These are phyloP conservation scores for Castanospermum australe DNA, from an alignment of 306 rosid species.

Conservation along the genomic window DNA sequence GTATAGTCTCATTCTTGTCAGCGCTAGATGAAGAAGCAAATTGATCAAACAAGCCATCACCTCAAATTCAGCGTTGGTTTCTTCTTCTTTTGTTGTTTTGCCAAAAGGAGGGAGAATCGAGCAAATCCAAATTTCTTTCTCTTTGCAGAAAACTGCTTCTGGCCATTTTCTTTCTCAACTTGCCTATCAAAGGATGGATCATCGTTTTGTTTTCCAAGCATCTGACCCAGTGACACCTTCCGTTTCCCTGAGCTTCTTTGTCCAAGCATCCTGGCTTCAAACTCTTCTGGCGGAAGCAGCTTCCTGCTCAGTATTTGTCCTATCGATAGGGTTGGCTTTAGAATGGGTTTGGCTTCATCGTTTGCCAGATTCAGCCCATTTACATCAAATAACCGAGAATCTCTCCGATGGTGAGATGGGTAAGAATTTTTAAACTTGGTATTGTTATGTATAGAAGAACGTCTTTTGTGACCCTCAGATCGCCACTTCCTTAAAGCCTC, in stretches of 20 bases:
- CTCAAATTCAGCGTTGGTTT: constrained; percentile 65
- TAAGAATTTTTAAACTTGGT: constrained; percentile 68
- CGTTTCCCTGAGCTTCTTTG: constrained; percentile 52
- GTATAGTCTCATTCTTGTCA: constrained; percentile 7
- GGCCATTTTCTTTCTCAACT: constrained; percentile 54
- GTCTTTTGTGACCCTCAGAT: constrained; percentile 62
- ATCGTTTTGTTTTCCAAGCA: constrained; percentile 72
- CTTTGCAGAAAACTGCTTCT: constrained; percentile 61
- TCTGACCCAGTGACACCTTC: constrained; percentile 86
- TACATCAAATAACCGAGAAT: constrained; percentile 48
- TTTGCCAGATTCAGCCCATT: constrained; percentile 50
- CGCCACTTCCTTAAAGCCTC: constrained; percentile 91
- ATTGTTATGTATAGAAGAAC: constrained; percentile 45
- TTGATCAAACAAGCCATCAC: constrained; percentile 35
- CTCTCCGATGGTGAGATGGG: constrained; percentile 49
- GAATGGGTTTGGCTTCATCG: constrained; percentile 47
- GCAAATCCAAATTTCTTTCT: constrained; percentile 89
- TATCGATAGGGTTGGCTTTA: constrained; percentile 73
- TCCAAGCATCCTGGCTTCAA: constrained; percentile 35
- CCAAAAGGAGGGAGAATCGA: constrained; percentile 67
- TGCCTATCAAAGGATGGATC: constrained; percentile 44
- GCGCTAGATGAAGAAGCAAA: not conserved
- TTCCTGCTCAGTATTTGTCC: constrained; percentile 90
- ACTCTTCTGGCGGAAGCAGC: constrained; percentile 62
- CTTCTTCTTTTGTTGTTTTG: constrained; percentile 77